These are phyloP conservation scores for Clohesyomyces aquaticus DNA, from an alignment of 495 filamentous ascomycete genomes.

Conservation along the genomic window DNA sequence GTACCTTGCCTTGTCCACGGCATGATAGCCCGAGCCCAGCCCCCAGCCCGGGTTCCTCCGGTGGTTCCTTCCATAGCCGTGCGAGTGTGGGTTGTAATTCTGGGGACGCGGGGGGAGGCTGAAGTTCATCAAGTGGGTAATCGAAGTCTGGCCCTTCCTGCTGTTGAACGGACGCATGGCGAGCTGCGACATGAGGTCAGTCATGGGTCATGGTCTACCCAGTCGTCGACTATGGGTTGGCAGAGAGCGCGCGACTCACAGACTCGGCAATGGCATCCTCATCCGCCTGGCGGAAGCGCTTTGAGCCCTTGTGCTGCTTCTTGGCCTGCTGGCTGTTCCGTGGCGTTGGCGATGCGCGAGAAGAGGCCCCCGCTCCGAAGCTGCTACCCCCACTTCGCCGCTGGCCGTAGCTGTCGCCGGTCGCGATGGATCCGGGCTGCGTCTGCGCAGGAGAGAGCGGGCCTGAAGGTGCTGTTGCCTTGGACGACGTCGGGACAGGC, in stretches of 20 bases:
- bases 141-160: conserved; percentile 91
- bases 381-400: conserved; percentile 66
- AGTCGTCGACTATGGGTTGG: too few relatives aligned
- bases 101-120: conserved; percentile 76
- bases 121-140: conserved; percentile 95
- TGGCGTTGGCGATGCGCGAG: conserved; percentile 51
- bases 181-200: conserved; percentile 51
- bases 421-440: conserved; percentile 41
- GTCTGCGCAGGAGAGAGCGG: conserved; percentile 46
- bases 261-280: conserved; percentile 87
- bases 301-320: conserved; percentile 71
- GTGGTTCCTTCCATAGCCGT: conserved; percentile 55
- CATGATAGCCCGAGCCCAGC: conserved; percentile 87
- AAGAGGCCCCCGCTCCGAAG: conserved; percentile 58
- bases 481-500: conserved; percentile 39
- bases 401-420: conserved; percentile 51
- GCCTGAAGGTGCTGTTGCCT: conserved; percentile 43
- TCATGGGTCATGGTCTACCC: too few relatives aligned
- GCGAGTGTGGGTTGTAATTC: conserved; percentile 56
- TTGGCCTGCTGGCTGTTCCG: conserved; percentile 74
- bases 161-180: conserved; percentile 82
- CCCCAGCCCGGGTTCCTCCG: conserved; percentile 79
- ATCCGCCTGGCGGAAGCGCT: conserved; percentile 61
- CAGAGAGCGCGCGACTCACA: conserved; percentile 50
- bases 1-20: conserved; percentile 84